A percentile compares a stretch with the other conserved stretches of the same genome.
Evolutionary conservation across 2,329 filamentous ascomycete genomes (phyloP).

Genomic region (Trichophyton mentagrophytes): DNA sequence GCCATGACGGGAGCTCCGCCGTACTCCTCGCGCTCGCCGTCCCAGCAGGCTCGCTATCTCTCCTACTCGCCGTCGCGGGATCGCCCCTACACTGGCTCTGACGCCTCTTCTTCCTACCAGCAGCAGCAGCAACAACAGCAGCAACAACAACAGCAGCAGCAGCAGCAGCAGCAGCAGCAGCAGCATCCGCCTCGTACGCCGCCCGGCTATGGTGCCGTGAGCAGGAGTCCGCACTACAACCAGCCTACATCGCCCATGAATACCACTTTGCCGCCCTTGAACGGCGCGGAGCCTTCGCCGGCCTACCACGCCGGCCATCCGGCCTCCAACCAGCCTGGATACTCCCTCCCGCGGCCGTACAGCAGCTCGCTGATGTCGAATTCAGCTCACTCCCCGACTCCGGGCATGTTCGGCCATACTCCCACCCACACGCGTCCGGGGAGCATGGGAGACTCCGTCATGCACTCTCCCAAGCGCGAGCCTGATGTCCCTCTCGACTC

Average conservation of each 20-base stretch:
- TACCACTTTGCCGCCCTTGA: constrained; percentile 29
- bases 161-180: constrained; percentile 14
- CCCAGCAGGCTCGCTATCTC: constrained; percentile 31
- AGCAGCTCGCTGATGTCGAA: constrained; percentile 24
- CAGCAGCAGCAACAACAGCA: constrained; percentile 12
- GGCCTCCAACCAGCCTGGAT: constrained; percentile 19
- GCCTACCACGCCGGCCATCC: constrained; percentile 20
- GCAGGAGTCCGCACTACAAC: constrained; percentile 14
- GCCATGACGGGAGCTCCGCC: constrained; percentile 35
- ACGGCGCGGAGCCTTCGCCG: constrained; percentile 25
- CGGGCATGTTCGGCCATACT: constrained; percentile 23
- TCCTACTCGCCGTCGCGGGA: constrained; percentile 34
- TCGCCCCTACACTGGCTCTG: constrained; percentile 32
- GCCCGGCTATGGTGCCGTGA: constrained; percentile 20
- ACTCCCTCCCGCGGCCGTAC: constrained; percentile 26
- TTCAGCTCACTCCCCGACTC: constrained; percentile 23
- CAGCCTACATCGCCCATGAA: constrained; percentile 14
- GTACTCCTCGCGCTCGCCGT: constrained; percentile 34
- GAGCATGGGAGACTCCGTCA: constrained; percentile 23
- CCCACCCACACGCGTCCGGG: constrained; percentile 32
- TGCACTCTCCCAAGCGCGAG: constrained; percentile 33
- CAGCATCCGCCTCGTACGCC: constrained; percentile 30
- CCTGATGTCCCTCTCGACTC: constrained; percentile 18
- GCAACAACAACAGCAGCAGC: constrained; percentile 17
- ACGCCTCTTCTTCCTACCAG: constrained; percentile 27